Conservation (phyloP, 768 basidiomycete genomes). For the Rubroboletus satanas region DNA sequence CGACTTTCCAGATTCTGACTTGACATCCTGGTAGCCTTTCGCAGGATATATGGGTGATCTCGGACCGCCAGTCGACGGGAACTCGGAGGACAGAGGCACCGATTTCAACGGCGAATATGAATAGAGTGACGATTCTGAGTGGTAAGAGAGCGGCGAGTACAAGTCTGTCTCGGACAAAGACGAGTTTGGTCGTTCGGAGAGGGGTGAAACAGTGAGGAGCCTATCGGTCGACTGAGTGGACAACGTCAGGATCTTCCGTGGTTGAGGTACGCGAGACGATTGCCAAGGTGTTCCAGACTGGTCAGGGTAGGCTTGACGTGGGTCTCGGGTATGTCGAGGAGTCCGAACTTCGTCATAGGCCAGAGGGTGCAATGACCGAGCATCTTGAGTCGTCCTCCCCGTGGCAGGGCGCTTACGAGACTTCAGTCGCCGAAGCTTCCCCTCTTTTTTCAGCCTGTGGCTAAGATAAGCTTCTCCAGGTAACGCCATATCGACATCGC, state of each 20-base stretch:
- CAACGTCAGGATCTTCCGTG: background rate
- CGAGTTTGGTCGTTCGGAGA: conserved; percentile 15
- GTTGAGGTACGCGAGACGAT: background rate
- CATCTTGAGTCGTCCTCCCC: conserved; percentile 12
- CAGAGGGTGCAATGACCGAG: background rate
- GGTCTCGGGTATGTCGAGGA: background rate
- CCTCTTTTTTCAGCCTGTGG: conserved; percentile 52
- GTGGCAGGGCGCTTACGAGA: conserved; percentile 31
- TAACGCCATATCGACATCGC: conserved; percentile 57
- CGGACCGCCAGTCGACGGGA: background rate
- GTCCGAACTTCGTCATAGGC: background rate
- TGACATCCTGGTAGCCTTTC: conserved; percentile 1
- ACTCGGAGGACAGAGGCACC: background rate
- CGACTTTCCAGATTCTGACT: conserved; percentile 2
- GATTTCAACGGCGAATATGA: conserved; percentile 1
- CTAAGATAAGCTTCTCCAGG: conserved; percentile 57
- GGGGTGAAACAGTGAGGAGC: conserved; percentile 18
- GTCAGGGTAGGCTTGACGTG: background rate
- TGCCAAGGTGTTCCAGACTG: background rate
- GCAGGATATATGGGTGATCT: background rate
- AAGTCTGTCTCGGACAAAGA: conserved; percentile 13
- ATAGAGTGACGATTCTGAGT: conserved; percentile 4
- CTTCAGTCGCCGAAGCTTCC: conserved; percentile 51
- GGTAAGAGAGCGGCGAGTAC: conserved; percentile 7
- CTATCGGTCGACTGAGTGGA: conserved; percentile 21